Evolutionary conservation across 2,329 filamentous ascomycete genomes (phyloP), one percentile per base, ranked within the genome.

Genomic region (Coniella vitis): DNA sequence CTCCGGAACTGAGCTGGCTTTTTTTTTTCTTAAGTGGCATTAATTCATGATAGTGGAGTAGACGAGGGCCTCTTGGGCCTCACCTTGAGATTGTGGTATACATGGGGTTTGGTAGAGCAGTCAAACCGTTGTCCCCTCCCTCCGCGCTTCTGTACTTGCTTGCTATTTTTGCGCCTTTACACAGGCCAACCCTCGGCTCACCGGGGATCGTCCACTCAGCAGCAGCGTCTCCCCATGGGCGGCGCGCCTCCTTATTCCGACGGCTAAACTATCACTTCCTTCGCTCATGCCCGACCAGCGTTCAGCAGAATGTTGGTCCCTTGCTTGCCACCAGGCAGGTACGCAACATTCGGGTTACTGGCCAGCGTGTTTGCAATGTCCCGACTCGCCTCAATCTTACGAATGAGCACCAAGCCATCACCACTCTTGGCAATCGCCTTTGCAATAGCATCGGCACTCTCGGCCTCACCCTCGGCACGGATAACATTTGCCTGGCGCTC

Each of bases 401-500:
- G 78, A 69, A 98, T 97, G 80, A 93, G 83, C 58, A 98, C 87
- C 61, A 98, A 75, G 38, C 93, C 93, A 68, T 95, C 91, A 57
- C 93, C 93, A 51, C 82, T 80, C 82, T 94, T 96, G 58, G 88
- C 84, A 59, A 98, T 90, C 17, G 91, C 91, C 74, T 85, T 93
- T 71, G 82, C 86, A 67, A 98, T 97, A 56, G 90, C 94, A 48
- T 98, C 93, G 42, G 93, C 93, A 61, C 86, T 88, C 79, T 97
- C 91, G 58, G 91, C 91, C 72, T 98, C 93, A 66, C 93, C 93
- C 79, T 98, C 93, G 45, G 93, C 93, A 49, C 93, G 83, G 69
- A 98, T 98, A 63, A 98, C 93, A 72, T 93, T 97, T 60, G 93
- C 93, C 74, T 98, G 93, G 62, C 93, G 81, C 75, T 98, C 93